phyloP scores from a whole-genome alignment of 495 filamentous ascomycete genomes.

The Aspergillus incahuasiensis region DNA sequence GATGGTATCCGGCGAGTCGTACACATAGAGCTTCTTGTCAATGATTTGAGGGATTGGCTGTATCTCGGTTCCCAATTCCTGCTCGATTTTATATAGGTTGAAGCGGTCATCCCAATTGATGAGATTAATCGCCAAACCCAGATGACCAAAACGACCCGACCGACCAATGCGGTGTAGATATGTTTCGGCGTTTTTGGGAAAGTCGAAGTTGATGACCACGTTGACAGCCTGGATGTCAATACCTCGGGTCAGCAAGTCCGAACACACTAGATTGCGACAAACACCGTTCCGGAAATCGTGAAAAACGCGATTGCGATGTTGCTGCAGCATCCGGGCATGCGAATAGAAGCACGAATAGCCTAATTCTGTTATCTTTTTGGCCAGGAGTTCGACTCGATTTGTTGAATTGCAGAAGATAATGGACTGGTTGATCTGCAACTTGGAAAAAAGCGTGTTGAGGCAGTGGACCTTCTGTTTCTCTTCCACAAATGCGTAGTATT shows the following conservation, averaged over 20 bases:
- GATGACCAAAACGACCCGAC: constrained; percentile 93
- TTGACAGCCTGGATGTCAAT: constrained; percentile 99
- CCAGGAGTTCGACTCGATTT: constrained; percentile 92
- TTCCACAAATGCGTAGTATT: constrained; percentile 98
- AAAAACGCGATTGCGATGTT: constrained; percentile 95
- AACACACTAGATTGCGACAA: constrained; percentile 96
- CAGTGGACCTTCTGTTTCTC: constrained; percentile 99
- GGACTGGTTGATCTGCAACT: constrained; percentile 99
- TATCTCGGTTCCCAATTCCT: constrained; percentile 95
- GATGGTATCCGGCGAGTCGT: constrained; percentile 92
- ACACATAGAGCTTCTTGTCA: constrained; percentile 97
- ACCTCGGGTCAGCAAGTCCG: constrained; percentile 93
- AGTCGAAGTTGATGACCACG: constrained; percentile 99
- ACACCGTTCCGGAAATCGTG: constrained; percentile 98
- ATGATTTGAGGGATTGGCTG: constrained; percentile 90
- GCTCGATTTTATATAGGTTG: constrained; percentile 98
- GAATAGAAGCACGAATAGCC: constrained; percentile 99
- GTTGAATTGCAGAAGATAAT: constrained; percentile 99
- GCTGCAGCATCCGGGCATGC: constrained; percentile 97
- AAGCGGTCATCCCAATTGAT: constrained; percentile 99
- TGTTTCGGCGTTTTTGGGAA: constrained; percentile 98
- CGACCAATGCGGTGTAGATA: constrained; percentile 98
- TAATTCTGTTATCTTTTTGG: constrained; percentile 98
- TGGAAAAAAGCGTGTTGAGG: constrained; percentile 96
- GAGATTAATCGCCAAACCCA: constrained; percentile 96